Evolutionary conservation across 2,329 filamentous ascomycete species (phyloP).

Genomic region (Trichoderma endophyticum): DNA sequence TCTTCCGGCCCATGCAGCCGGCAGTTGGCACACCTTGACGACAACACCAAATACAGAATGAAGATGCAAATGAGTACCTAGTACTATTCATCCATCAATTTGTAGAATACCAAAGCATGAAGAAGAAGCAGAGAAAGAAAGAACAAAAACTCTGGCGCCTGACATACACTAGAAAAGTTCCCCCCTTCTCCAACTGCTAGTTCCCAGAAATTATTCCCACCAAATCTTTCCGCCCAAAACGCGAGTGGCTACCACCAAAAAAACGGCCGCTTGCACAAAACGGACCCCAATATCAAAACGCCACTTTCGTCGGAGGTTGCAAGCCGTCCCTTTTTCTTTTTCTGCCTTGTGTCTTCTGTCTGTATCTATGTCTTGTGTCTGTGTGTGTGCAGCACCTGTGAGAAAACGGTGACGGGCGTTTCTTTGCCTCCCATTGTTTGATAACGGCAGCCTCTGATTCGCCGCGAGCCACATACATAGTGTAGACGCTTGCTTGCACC

Average conservation of each 20-base stretch:
- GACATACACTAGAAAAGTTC: background rate
- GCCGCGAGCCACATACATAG: background rate
- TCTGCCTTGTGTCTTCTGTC: background rate
- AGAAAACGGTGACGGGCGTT: background rate
- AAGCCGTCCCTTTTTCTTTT: background rate
- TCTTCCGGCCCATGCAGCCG: background rate
- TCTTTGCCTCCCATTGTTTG: background rate
- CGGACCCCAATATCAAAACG: background rate
- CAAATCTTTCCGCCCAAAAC: background rate
- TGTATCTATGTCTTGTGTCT: background rate
- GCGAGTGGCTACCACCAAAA: background rate
- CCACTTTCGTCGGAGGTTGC: background rate
- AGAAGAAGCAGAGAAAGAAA: background rate
- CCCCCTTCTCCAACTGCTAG: background rate
- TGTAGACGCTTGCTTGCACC: background rate
- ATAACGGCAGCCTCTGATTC: background rate
- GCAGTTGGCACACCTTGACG: background rate
- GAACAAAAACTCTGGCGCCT: background rate
- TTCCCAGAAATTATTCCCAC: background rate
- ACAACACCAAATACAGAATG: background rate
- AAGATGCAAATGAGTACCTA: background rate
- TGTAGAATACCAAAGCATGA: background rate
- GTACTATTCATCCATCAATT: background rate
- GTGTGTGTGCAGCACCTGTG: background rate
- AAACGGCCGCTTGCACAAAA: background rate